Evolutionary conservation across 306 rosid genomes (phyloP), one percentile per base, ranked within the genome.

Genomic region (Astragalus membranaceus): DNA sequence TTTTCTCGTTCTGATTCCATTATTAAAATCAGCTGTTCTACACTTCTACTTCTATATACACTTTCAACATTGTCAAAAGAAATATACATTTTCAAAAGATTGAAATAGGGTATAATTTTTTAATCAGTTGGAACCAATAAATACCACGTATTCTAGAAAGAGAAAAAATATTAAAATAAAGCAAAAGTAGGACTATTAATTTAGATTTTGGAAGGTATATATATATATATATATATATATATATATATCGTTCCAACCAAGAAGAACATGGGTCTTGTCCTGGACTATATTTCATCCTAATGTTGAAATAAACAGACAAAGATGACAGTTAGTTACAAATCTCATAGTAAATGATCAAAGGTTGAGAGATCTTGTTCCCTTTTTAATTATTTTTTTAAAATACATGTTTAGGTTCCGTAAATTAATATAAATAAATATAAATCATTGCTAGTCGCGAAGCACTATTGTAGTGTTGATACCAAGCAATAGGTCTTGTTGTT

Each of bases 241-340:
- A n/a, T n/a, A n/a, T 67, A 64, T 67, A 69, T 77, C 48, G 58
- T 73, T 66, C 50, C 36, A 39, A 87, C 66, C 68, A 81, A 78
- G 80, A 64, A 60, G 87, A 86, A 74, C 85, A 82, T 79, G 88
- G 88, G 88, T 86, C 76, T 52, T 53, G 74, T 23, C 26, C 26
- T 23, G 26, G 26, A 23, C 26, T 23, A 23, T 23, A 26, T 26
- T 26, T 35, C 39, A 35, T 35, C 39, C 8, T 60, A 75, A 55
- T 41, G 69, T 69, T 60, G 68, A 74, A 80, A 81, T 48, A 75
- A 76, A 41, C 29, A 64, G 82, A 78, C 78, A 78, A 72, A 72
- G 88, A 81, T 80, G 88, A 88, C 90, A 91, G 88, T 86, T 65
- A 79, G 86, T 75, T 88, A 82, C 82, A 88, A 85, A 91, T 70